Evolutionary conservation across 2,329 filamentous ascomycete species (phyloP).

Genomic region (Didymella arachidicola): DNA sequence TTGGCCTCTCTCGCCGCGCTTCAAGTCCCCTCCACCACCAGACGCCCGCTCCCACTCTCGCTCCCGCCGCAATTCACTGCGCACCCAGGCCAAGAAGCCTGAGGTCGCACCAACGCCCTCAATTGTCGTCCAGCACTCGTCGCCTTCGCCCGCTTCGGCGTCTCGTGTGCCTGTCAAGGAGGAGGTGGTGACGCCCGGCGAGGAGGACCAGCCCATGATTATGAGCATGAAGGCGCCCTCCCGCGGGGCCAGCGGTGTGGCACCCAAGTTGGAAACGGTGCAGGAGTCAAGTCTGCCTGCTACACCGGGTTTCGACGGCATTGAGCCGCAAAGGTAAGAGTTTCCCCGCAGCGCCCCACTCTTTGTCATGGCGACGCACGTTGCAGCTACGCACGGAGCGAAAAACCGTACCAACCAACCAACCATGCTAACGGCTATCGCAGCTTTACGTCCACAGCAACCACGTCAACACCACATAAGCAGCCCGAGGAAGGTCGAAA

Average conservation of each 20-base stretch:
- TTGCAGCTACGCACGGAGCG: constrained; percentile 26
- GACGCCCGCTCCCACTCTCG: constrained; percentile 42
- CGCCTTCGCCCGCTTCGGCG: constrained; percentile 47
- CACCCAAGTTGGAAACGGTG: constrained; percentile 82
- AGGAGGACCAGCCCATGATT: constrained; percentile 49
- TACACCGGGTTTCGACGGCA: constrained; percentile 64
- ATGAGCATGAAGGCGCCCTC: constrained; percentile 51
- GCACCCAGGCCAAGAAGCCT: constrained; percentile 45
- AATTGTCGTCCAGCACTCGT: constrained; percentile 57
- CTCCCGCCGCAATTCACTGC: constrained; percentile 56
- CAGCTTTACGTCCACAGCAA: constrained; percentile 30
- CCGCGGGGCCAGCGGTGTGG: constrained; percentile 65
- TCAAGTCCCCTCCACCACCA: constrained; percentile 78
- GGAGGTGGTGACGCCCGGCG: constrained; percentile 42
- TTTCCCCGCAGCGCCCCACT: constrained; percentile 42
- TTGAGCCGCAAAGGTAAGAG: constrained; percentile 42
- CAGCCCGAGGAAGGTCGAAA: constrained; percentile 51
- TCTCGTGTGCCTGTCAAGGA: constrained; percentile 40
- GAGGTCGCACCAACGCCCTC: constrained; percentile 48
- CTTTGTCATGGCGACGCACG: constrained; percentile 40
- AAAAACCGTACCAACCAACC: constrained; percentile 30
- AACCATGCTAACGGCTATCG: constrained; percentile 32
- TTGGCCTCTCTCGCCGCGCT: constrained; percentile 79
- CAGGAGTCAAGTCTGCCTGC: constrained; percentile 82
- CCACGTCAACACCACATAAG: constrained; percentile 32